These are phyloP conservation scores for Candida maris DNA, from an alignment of 805 yeast genomes.

Conservation along the genomic window DNA sequence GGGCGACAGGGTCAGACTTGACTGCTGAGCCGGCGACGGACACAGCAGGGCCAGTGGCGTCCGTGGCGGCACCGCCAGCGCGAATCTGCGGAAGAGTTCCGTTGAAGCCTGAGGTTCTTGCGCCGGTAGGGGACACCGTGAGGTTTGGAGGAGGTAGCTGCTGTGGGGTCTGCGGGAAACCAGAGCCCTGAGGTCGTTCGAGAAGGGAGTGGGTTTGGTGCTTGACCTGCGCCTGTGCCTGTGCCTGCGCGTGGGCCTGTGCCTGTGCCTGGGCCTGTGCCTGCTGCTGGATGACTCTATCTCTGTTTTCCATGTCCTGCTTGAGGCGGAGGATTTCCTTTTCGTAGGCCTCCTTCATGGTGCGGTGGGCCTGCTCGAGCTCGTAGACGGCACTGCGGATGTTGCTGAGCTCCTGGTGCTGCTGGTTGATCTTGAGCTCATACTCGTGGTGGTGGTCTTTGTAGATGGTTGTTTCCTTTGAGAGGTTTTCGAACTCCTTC, in stretches of 20 bases:
- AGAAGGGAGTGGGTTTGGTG: slow-evolving; percentile 22
- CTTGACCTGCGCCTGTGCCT: slow-evolving; percentile 28
- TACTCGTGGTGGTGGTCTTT: slow-evolving; percentile 90
- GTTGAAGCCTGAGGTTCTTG: slow-evolving; percentile 18
- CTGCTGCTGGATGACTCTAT: slow-evolving; percentile 48
- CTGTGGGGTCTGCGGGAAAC: slow-evolving; percentile 29
- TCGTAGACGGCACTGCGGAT: slow-evolving; percentile 93
- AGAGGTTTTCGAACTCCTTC: slow-evolving; percentile 82
- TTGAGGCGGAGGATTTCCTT: slow-evolving; percentile 86
- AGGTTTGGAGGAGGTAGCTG: slow-evolving; percentile 36
- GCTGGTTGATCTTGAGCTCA: slow-evolving; percentile 86
- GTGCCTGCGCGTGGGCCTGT: slow-evolving; percentile 33
- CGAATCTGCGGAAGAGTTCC: slow-evolving; percentile 23
- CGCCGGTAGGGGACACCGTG: slow-evolving; percentile 24
- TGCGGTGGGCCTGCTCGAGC: slow-evolving; percentile 88
- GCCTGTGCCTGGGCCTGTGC: slow-evolving; percentile 31
- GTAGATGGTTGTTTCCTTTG: slow-evolving; percentile 80
- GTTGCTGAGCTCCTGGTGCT: slow-evolving; percentile 88
- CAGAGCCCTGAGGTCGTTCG: slow-evolving; percentile 15
- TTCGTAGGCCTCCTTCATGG: slow-evolving; percentile 93
- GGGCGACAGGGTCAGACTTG: slow-evolving; percentile 28
- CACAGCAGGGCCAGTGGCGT: neutral
- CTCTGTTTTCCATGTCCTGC: slow-evolving; percentile 78
- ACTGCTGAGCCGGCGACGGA: slow-evolving; percentile 29
- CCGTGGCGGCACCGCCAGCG: slow-evolving; percentile 15